Evolutionary conservation across 345 rosid genomes (phyloP).

Genomic region (Citrus hindsii): DNA sequence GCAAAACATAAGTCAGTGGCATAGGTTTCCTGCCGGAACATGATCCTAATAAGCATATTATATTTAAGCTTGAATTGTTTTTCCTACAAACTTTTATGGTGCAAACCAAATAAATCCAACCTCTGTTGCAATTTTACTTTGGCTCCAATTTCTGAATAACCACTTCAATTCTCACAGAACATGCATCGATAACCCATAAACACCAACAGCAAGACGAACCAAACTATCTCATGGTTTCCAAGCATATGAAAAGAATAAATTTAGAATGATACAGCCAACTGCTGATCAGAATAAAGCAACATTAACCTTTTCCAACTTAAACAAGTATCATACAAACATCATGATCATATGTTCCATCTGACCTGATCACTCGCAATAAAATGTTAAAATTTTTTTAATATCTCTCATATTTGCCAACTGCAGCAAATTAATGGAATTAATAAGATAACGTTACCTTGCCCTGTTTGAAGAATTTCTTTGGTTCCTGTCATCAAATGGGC

Average conservation of each 20-base stretch:
- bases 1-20: neutral
- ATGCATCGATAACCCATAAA: neutral
- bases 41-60: neutral
- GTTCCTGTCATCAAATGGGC: slow-evolving; percentile 97
- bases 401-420: neutral
- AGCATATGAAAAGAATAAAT: neutral
- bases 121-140: neutral
- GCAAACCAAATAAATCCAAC: neutral
- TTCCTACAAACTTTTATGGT: neutral
- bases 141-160: neutral
- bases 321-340: neutral
- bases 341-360: neutral
- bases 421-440: neutral
- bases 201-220: neutral
- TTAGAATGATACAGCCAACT: neutral
- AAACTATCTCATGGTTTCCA: neutral
- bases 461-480: slow-evolving; percentile 89
- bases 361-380: neutral
- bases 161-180: neutral
- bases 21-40: neutral
- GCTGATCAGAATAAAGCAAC: neutral
- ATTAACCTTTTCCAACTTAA: neutral
- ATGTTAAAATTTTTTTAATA: neutral
- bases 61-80: slow-evolving; percentile 1
- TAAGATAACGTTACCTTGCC: slow-evolving; percentile 52